Percentiles rank a stretch among this genome's conserved stretches.
phyloP scores from a whole-genome alignment of 768 basidiomycete genomes.

The Atractiella rhizophila region DNA sequence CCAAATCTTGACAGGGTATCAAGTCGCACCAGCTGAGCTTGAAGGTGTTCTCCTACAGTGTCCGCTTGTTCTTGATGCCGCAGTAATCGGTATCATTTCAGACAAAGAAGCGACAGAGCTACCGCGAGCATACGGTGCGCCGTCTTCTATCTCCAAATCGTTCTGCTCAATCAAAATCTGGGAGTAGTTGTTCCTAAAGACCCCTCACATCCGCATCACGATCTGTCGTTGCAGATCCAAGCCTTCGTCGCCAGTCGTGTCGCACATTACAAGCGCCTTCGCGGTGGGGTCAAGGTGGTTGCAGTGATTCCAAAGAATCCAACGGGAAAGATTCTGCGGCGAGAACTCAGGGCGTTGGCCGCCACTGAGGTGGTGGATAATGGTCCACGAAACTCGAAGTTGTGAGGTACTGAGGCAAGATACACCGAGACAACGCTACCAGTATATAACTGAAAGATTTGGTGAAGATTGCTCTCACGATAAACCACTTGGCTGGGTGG shows the following conservation, averaged over 20 bases:
- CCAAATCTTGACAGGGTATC: slow-evolving; percentile 4
- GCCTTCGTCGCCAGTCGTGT: slow-evolving; percentile 8
- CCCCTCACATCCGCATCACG: background rate
- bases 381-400: too few relatives aligned
- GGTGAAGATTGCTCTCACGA: too few relatives aligned
- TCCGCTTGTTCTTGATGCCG: slow-evolving; percentile 12
- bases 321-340: slow-evolving; percentile 63
- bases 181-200: slow-evolving; percentile 1
- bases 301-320: slow-evolving; percentile 29
- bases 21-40: slow-evolving; percentile 10
- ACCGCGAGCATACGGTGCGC: slow-evolving; percentile 13
- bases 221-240: slow-evolving; percentile 1
- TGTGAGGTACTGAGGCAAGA: background rate
- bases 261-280: slow-evolving; percentile 12
- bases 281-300: slow-evolving; percentile 9
- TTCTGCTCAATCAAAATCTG: background rate
- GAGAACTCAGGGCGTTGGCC: slow-evolving; percentile 44
- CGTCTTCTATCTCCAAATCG: background rate
- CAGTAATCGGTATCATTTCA: slow-evolving; percentile 11
- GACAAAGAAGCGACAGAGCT: slow-evolving; percentile 15
- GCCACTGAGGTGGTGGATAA: slow-evolving; percentile 27
- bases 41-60: slow-evolving; percentile 10
- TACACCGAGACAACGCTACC: background rate
- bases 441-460: background rate
- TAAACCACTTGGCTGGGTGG: too few relatives aligned